phyloP scores from a whole-genome alignment of 306 rosid species.

The Acacia confusa region DNA sequence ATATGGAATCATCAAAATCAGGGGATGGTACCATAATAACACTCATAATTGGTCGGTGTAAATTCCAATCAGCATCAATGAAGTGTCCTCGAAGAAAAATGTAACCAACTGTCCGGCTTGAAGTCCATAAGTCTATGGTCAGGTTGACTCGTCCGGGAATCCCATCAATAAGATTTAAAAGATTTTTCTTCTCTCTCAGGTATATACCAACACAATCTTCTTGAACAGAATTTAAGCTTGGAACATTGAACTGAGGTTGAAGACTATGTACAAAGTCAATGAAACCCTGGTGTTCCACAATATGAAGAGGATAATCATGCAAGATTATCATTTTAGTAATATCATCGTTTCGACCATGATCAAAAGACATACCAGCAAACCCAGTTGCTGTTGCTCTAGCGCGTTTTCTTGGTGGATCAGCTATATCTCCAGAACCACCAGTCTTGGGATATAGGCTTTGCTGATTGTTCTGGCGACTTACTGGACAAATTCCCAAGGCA shows the following conservation, averaged over 20 bases:
- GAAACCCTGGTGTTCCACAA: constrained; percentile 82
- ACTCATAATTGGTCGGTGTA: constrained; percentile 71
- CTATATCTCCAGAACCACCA: constrained; percentile 34
- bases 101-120: constrained; percentile 63
- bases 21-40: constrained; percentile 65
- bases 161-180: constrained; percentile 57
- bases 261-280: constrained; percentile 57
- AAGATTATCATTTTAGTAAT: constrained; percentile 77
- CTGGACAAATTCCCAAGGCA: constrained; percentile 73
- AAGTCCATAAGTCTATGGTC: constrained; percentile 74
- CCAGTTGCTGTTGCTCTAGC: constrained; percentile 41
- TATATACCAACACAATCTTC: constrained; percentile 59
- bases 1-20: constrained; percentile 56
- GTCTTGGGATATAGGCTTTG: constrained; percentile 29
- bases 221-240: constrained; percentile 47
- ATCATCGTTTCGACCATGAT: constrained; percentile 61
- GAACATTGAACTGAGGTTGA: constrained; percentile 72
- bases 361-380: constrained; percentile 48
- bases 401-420: constrained; percentile 57
- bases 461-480: constrained; percentile 56
- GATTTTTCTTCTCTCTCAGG: constrained; percentile 62
- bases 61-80: constrained; percentile 75
- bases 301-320: constrained; percentile 88
- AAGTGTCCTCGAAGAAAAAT: constrained; percentile 81
- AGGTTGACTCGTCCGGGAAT: constrained; percentile 81